phyloP scores from a whole-genome alignment of 1,284 basidiomycete genomes.

The Sphagnurus paluster region DNA sequence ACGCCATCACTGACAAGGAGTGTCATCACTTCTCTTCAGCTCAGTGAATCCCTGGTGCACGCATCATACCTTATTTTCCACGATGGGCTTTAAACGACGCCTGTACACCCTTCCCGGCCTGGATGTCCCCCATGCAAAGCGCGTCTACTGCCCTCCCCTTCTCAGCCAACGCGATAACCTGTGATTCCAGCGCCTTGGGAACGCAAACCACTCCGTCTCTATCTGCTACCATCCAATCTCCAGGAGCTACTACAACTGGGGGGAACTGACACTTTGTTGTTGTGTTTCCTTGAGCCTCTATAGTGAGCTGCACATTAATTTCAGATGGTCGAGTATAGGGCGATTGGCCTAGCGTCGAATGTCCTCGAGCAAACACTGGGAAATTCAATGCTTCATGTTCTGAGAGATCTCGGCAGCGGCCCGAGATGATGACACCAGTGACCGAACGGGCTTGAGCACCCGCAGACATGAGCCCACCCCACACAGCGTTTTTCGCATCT shows the following conservation, averaged over 20 bases:
- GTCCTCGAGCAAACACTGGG: conserved; percentile 78
- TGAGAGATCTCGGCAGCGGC: conserved; percentile 79
- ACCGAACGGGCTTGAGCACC: conserved; percentile 73
- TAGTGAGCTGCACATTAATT: conserved; percentile 73
- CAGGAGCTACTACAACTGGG: conserved; percentile 65
- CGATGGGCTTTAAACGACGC: conserved; percentile 79
- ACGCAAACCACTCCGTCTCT: conserved; percentile 90
- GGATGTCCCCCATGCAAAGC: conserved; percentile 77
- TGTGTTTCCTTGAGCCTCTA: conserved; percentile 43
- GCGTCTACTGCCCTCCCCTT: conserved; percentile 72
- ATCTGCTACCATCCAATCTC: conserved; percentile 86
- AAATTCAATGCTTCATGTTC: conserved; percentile 75
- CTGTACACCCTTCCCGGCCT: conserved; percentile 71
- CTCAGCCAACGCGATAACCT: conserved; percentile 62
- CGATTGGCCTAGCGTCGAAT: conserved; percentile 86
- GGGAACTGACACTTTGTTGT: conserved; percentile 42
- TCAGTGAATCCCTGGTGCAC: too few relatives aligned
- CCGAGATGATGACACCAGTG: conserved; percentile 79
- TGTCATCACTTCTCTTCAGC: too few relatives aligned
- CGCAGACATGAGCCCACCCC: conserved; percentile 91
- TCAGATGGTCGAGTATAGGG: conserved; percentile 85
- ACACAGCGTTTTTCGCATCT: conserved; percentile 84
- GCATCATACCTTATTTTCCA: conserved; percentile 49
- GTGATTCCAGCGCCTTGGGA: conserved; percentile 52
- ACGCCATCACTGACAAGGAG: too few relatives aligned